phyloP scores from a whole-genome alignment of 495 filamentous ascomycete species.

The Emericellopsis terricola region DNA sequence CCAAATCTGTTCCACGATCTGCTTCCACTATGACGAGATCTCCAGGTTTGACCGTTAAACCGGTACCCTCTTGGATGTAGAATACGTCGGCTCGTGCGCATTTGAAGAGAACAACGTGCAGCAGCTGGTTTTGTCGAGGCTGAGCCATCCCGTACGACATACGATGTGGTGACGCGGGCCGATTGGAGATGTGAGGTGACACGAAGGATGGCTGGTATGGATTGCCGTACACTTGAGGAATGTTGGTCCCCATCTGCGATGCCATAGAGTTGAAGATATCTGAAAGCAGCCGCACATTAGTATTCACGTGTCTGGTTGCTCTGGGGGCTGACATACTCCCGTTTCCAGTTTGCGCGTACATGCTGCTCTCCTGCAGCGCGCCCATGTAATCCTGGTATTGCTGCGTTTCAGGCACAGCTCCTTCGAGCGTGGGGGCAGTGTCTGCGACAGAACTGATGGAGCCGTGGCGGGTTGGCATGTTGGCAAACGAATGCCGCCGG shows the following conservation, averaged over 20 bases:
- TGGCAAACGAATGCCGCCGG: slow-evolving; percentile 93
- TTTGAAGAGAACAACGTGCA: slow-evolving; percentile 92
- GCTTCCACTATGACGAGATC: slow-evolving; percentile 96
- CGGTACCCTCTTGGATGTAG: slow-evolving; percentile 88
- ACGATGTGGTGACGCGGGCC: slow-evolving; percentile 35
- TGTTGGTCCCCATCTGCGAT: slow-evolving; percentile 16
- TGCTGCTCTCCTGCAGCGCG: slow-evolving; percentile 14
- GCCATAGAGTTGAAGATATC: too few species aligned
- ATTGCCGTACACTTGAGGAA: slow-evolving; percentile 17
- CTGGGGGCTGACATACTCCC: slow-evolving; percentile 16
- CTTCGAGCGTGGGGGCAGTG: slow-evolving; percentile 22
- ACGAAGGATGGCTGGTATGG: slow-evolving; percentile 25
- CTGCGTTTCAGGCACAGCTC: slow-evolving; percentile 17
- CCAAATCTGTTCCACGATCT: slow-evolving; percentile 87
- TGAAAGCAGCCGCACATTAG: too few species aligned
- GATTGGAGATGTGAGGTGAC: slow-evolving; percentile 35
- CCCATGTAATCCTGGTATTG: slow-evolving; percentile 18
- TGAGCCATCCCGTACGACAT: slow-evolving; percentile 44
- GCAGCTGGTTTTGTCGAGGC: slow-evolving; percentile 59
- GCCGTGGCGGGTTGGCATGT: slow-evolving; percentile 43
- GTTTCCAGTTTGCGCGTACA: slow-evolving; percentile 11
- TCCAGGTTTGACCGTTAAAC: slow-evolving; percentile 71
- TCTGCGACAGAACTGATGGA: slow-evolving; percentile 51
- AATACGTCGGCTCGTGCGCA: slow-evolving; percentile 88
- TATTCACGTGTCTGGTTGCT: too few species aligned